These are phyloP conservation scores for Sordaria brevicollis DNA, from an alignment of 495 filamentous ascomycete species.

Conservation along the genomic window DNA sequence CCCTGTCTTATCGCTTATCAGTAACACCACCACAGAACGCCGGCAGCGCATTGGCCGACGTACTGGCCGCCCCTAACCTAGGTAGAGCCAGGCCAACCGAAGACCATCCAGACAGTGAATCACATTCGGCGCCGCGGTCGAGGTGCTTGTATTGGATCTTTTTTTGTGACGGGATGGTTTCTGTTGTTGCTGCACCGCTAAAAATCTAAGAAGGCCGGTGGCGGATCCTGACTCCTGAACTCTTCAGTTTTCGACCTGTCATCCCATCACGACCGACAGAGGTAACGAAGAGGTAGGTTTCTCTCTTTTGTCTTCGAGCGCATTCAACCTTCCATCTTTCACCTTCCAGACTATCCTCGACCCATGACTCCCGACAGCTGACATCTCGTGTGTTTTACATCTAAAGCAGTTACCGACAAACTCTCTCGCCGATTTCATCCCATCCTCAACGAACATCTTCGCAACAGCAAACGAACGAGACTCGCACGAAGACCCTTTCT, in stretches of 20 bases:
- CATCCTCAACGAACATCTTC: not conserved
- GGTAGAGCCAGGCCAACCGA: not conserved
- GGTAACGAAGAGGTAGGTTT: not conserved
- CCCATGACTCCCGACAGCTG: not conserved
- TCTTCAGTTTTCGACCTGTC: not conserved
- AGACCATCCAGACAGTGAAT: not conserved
- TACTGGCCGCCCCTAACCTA: not conserved
- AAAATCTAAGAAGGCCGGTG: not conserved
- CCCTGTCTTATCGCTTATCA: not conserved
- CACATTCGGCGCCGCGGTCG: not conserved
- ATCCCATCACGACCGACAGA: not conserved
- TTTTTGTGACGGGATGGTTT: not conserved
- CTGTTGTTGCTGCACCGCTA: not conserved
- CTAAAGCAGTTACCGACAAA: not conserved
- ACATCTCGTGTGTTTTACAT: not conserved
- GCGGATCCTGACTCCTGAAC: not conserved
- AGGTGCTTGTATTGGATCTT: not conserved
- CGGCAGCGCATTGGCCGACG: not conserved
- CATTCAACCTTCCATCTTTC: not conserved
- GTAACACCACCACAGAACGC: not conserved
- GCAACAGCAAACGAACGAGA: not conserved
- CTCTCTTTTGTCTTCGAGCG: not conserved
- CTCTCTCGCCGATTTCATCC: not conserved
- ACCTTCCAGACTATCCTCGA: not conserved
- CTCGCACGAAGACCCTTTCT: not conserved